Evolutionary conservation across 2,329 filamentous ascomycete genomes (phyloP).

Genomic region (Metarhizium brunneum): DNA sequence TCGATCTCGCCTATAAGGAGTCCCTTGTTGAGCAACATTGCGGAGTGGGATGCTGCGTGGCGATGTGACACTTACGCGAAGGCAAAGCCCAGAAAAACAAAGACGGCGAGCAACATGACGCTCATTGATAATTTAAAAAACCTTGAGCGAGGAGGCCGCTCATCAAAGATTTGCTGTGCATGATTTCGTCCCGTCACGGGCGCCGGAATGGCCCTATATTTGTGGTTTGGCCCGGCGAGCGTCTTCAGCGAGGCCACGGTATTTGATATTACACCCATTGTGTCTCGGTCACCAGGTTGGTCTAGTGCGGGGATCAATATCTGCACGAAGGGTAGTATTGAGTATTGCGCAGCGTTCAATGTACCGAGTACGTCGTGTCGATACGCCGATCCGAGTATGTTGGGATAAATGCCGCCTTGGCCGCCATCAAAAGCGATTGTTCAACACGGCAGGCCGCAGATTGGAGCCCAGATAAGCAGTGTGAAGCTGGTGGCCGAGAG

Average conservation of each 20-base stretch:
- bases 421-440: no score
- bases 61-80: slow-evolving; percentile 9
- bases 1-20: slow-evolving; percentile 7
- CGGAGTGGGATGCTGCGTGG: background rate
- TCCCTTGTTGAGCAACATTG: background rate
- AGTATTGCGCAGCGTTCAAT: background rate
- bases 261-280: slow-evolving; percentile 6
- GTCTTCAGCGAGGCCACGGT: slow-evolving; percentile 9
- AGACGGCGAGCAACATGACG: slow-evolving; percentile 7
- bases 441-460: no score
- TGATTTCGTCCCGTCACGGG: slow-evolving; percentile 2
- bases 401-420: no score
- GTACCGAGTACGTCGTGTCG: background rate
- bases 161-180: background rate
- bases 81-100: slow-evolving; percentile 9
- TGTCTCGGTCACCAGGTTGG: background rate
- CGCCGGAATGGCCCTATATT: slow-evolving; percentile 19
- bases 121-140: slow-evolving; percentile 10
- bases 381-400: no score
- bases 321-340: background rate
- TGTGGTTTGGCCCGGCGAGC: slow-evolving; percentile 13
- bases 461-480: no score
- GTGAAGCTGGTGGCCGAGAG: no score
- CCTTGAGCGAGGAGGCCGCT: slow-evolving; percentile 4
- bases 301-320: background rate